Base-by-base conservation (phyloP, 768 basidiomycete species). In the Tricholoma hemisulphureum region DNA sequence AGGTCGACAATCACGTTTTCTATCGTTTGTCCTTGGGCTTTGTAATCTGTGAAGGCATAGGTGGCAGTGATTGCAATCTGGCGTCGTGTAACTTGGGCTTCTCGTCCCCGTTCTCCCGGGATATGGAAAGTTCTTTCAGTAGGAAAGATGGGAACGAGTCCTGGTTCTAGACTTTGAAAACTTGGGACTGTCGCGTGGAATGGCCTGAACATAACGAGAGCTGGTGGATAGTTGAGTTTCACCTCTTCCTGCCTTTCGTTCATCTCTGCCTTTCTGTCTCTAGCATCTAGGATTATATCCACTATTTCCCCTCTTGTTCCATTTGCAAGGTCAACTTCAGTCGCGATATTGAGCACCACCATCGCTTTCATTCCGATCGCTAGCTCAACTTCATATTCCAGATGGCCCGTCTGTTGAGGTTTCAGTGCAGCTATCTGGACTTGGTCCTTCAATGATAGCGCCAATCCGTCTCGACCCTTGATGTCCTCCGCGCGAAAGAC, bases 11-110 rank as follows among this genome's bases (percentile, higher is more conserved):
- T 59, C 0, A 75, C 71, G 39, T 64, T 55, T 43, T 62, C 60
- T 3, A 76, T 60, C 0, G 75, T 78, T 55, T 77, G 75, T 0
- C 78, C 78, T 57, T 79, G 77, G 0, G 71, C 58, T 48, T 71
- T 67, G 60, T 75, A 78, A 58, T 79, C 76, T 0, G 75, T 78
- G 59, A 79, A 78, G 0, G 74, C 73, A 51, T 76, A 78, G n/a
- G 64, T 75, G 0, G 64, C 54, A 0, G 70, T 74, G 1, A 80
- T 51, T 0, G 75, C 61, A 11, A 69, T 61, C 56, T 78, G 75
- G 2, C 51, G 11, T 6, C 71, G 50, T 4, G 11, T 58, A 0
- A 74, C 61, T 0, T 55, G 64, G 16, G 39, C 46, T 53, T 58
- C 56, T 16, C 23, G 23, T 20, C 41, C 24, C 4, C 48, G n/a